phyloP scores from a whole-genome alignment of 139 green algal species.

The Chlamydomonas sp. region DNA sequence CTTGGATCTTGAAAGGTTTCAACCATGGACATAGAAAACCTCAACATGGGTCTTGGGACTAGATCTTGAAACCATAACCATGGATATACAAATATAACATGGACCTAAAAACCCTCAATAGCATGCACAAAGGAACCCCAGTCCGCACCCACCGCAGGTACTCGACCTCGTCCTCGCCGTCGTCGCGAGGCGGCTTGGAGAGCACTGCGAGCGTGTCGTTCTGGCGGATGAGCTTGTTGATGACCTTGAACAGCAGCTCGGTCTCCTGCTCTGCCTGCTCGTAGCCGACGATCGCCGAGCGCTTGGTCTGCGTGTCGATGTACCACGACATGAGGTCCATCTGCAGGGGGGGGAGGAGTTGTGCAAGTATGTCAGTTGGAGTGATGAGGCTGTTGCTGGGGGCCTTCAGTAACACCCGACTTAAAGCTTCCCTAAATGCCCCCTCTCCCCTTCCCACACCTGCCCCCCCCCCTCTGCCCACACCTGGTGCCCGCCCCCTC shows the following conservation, averaged over 20 bases:
- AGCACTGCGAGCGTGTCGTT: conserved; percentile 63
- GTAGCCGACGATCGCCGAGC: conserved; percentile 32
- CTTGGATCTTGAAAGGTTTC: too few species aligned
- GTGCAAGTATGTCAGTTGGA: conserved; percentile 14
- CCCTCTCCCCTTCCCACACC: not conserved
- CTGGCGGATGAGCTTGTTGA: conserved; percentile 64
- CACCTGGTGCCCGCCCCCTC: not conserved
- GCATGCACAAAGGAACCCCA: too few species aligned
- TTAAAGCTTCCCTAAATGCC: too few species aligned
- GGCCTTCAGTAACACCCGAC: too few species aligned
- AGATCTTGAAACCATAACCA: too few species aligned
- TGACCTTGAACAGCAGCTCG: conserved; percentile 51
- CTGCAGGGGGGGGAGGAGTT: conserved; percentile 50
- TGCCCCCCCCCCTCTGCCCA: not conserved
- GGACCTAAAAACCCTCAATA: too few species aligned
- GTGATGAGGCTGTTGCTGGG: not conserved
- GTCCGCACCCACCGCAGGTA: too few species aligned
- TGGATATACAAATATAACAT: too few species aligned
- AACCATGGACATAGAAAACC: too few species aligned
- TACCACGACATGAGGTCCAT: conserved; percentile 79
- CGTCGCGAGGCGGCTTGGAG: conserved; percentile 33
- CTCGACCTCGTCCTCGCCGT: conserved; percentile 44
- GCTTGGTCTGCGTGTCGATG: conserved; percentile 55
- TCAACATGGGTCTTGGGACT: too few species aligned
- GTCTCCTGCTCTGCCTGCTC: conserved; percentile 33